These are phyloP conservation scores for Phytophthora meadii DNA, from an alignment of 352 stramenopile species.

Conservation along the genomic window DNA sequence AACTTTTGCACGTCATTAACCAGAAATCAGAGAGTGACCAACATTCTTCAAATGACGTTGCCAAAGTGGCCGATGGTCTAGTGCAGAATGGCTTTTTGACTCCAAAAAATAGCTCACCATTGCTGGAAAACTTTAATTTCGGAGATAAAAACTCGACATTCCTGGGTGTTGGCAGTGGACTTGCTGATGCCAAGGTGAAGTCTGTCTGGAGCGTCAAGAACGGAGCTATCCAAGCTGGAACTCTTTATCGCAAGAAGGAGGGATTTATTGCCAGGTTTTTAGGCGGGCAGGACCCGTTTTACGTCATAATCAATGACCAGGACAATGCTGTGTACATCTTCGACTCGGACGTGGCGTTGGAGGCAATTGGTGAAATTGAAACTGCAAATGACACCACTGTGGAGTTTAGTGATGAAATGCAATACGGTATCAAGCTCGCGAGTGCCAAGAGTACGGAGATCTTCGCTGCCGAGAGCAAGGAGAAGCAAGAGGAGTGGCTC, in stretches of 20 bases:
- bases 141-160: slow-evolving; percentile 23
- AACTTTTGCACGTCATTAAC: slow-evolving; percentile 29
- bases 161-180: slow-evolving; percentile 27
- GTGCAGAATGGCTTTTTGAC: slow-evolving; percentile 44
- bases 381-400: slow-evolving; percentile 22
- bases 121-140: slow-evolving; percentile 33
- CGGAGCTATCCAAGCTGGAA: slow-evolving; percentile 41
- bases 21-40: slow-evolving; percentile 27
- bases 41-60: slow-evolving; percentile 11
- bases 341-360: slow-evolving; percentile 36
- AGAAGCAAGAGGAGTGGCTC: slow-evolving; percentile 58
- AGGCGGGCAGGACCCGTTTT: slow-evolving; percentile 22
- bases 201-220: slow-evolving; percentile 44
- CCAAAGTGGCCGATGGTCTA: slow-evolving; percentile 37
- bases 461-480: slow-evolving; percentile 43
- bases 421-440: slow-evolving; percentile 36
- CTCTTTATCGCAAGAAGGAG: slow-evolving; percentile 32
- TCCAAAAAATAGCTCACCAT: slow-evolving; percentile 23
- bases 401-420: slow-evolving; percentile 24
- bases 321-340: slow-evolving; percentile 38
- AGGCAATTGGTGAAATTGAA: slow-evolving; percentile 22
- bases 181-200: slow-evolving; percentile 14
- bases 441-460: slow-evolving; percentile 41
- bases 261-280: slow-evolving; percentile 36
- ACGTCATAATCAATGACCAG: slow-evolving; percentile 40